Evolutionary conservation across 2,329 filamentous ascomycete species (phyloP), one percentile per base, ranked within the genome.

Genomic region (Pseudogymnoascus sp.): DNA sequence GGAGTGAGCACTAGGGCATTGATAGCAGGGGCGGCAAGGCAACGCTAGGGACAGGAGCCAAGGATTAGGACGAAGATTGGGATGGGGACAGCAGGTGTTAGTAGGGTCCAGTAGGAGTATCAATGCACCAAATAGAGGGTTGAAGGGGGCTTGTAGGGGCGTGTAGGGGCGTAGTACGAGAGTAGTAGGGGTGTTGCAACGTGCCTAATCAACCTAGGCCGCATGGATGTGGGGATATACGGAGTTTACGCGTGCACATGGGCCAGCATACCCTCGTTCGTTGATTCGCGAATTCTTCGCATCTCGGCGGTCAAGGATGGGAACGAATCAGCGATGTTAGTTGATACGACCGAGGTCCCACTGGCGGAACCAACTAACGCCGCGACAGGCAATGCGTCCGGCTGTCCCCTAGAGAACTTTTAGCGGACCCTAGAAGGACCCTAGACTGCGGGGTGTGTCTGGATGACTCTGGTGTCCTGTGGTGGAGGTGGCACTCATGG

Each of bases 1-100:
- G 25, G 47, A 54, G 47, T 54, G 47, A 54, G 47, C 47, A 32
- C 47, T 34, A 54, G 9, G 47, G 47, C 16, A 32, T 32, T 32
- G 47, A 54, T 54, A 54, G 11, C 47, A 54, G 28, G 47, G 47
- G 47, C 25, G 47, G 47, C 47, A 54, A 54, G 47, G 47, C 47
- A n/a, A 6, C 47, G 11, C 47, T 54, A 32, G 47, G 11, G n/a
- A 54, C 7, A 54, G 28, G 47, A 34, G 47, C 28, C 47, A 54
- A 54, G 47, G 47, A 54, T 54, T 54, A 20, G 25, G 28, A 32
- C 28, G 16, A 54, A 34, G 16, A 54, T 32, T 14, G 43, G 14
- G 14, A 47, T 9, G 47, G 30, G 30, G 30, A 7, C 6, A 32
- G 30, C 9, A 32, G 30, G 30, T 25, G 22, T 3, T 25, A 25